Evolutionary conservation across 441 rosid genomes (phyloP), one percentile per base, ranked within the genome.

Genomic region (Syzygium syzygioides): DNA sequence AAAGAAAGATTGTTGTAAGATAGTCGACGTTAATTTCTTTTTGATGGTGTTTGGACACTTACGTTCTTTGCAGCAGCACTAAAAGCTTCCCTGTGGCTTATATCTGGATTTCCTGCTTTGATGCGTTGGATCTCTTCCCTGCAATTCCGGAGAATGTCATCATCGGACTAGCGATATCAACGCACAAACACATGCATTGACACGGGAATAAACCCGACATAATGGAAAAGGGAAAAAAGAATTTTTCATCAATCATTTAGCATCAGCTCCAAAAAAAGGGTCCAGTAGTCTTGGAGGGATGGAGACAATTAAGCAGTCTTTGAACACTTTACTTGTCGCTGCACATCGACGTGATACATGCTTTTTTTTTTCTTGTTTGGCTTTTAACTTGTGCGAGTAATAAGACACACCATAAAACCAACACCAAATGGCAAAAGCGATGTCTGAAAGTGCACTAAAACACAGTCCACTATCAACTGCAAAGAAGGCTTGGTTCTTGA

Each of bases 61-160:
- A 94, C 95, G 90, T 94, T 94, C 88, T 94, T 94, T 55, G 95
- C 95, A 60, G 94, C 95, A 34, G 93, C 92, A 88, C 94, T 94
- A 80, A 94, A 94, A 14, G 94, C 95, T 90, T 94, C 93, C 86
- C 93, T 90, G 25, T 94, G 95, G 89, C 88, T 92, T 25, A 93
- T 94, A 15, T 93, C 91, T 59, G 95, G 95, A 89, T 94, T 94
- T n/a, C 90, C 91, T 30, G 88, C 90, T 89, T 94, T 94, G 88
- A 94, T 91, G 93, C 95, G 93, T 88, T 92, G 93, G 87, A 94
- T 94, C 92, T 93, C 94, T 83, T 93, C 94, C 88, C 94, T 94
- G 89, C 52, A 9, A 23, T 37, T 76, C 41, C n/a, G 23, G 41
- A 41, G 52, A 76, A 76, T 41, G 13, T 76, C 18, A 76, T 76